Evolutionary conservation across 352 stramenopile species (phyloP), one percentile per base, ranked within the genome.

Genomic region (Halophytophthora batemanensis): DNA sequence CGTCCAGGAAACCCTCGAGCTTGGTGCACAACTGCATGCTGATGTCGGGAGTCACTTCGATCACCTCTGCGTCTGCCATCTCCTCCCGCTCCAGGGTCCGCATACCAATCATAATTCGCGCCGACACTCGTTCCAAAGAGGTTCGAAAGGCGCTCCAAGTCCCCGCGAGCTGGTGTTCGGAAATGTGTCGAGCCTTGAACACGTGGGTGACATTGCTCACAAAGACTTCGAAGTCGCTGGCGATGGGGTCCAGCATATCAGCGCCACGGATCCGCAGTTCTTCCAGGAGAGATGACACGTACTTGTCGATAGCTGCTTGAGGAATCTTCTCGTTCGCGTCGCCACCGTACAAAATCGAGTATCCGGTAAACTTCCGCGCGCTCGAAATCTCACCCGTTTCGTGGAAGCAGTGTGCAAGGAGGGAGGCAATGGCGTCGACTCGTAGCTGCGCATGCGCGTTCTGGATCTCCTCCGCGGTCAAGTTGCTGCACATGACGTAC

Each of bases 371-470:
- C 25, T 60, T 48, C 37, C 74, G 69, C 19, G 73, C 66, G 31
- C 55, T 64, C 7, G 38, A 35, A 0, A 45, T 15, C 33, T 81
- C 59, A 2, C 61, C 50, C 47, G 70, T 19, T 56, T 85, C 61
- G 13, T 63, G 71, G 25, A 62, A 81, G 54, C 79, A 86, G 56
- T 74, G 78, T 3, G 68, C 77, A 22, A 87, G 47, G 3, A 90
- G 71, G 6, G 72, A 74, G 39, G 61, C 73, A 35, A 90, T 75
- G 19, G 69, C 61, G 50, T 88, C 77, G 15, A 70, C 54, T 48
- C 84, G 86, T 15, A 90, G 54, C n/a, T 77, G 59, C 2, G 21
- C 21, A 35, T 90, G 73, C 14, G 66, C 64, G 23, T 62, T 61
- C 17, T 68, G 45, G 25, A 85, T 63, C 11, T 67, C 64, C 23